A percentile compares a stretch with the other conserved stretches of the same genome.
Conservation (phyloP, 2,329 filamentous ascomycete species). For the Fusarium virguliforme region DNA sequence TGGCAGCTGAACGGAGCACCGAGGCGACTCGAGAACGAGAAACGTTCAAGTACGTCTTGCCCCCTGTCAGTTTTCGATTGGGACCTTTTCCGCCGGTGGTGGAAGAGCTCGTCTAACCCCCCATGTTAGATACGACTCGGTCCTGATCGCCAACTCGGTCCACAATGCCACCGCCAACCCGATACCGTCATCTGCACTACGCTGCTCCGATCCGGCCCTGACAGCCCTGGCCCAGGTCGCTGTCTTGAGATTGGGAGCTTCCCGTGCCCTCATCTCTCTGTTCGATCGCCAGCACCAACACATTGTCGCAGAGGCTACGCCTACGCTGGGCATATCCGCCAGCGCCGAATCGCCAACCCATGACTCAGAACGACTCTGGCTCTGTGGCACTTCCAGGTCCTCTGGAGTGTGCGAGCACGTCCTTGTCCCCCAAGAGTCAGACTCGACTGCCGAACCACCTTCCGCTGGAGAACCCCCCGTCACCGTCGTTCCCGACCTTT, state of each 20-base stretch:
- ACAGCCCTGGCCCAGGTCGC: slow-evolving; percentile 68
- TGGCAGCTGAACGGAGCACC: slow-evolving; percentile 28
- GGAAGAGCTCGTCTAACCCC: neutral
- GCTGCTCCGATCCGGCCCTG: slow-evolving; percentile 59
- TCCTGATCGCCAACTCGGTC: slow-evolving; percentile 34
- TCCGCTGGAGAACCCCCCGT: slow-evolving; percentile 50
- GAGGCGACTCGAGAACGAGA: slow-evolving; percentile 54
- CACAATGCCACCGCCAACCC: slow-evolving; percentile 47
- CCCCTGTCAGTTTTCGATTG: neutral
- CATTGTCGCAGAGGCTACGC: slow-evolving; percentile 67
- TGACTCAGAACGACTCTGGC: slow-evolving; percentile 45
- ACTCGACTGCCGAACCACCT: neutral
- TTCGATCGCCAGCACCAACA: slow-evolving; percentile 66
- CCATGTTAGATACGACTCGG: slow-evolving; percentile 39
- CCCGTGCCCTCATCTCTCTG: slow-evolving; percentile 65
- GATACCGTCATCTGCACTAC: slow-evolving; percentile 47
- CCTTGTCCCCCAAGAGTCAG: slow-evolving; percentile 22
- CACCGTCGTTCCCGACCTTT: slow-evolving; percentile 55
- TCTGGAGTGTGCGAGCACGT: slow-evolving; percentile 52
- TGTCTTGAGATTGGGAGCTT: slow-evolving; percentile 60
- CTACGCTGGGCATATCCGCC: slow-evolving; percentile 56
- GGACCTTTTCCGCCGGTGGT: neutral
- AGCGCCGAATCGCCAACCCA: slow-evolving; percentile 39
- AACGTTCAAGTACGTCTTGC: slow-evolving; percentile 51
- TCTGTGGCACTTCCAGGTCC: slow-evolving; percentile 53